phyloP scores from a whole-genome alignment of 75 land plant species.

The Ceratopteris richardii region DNA sequence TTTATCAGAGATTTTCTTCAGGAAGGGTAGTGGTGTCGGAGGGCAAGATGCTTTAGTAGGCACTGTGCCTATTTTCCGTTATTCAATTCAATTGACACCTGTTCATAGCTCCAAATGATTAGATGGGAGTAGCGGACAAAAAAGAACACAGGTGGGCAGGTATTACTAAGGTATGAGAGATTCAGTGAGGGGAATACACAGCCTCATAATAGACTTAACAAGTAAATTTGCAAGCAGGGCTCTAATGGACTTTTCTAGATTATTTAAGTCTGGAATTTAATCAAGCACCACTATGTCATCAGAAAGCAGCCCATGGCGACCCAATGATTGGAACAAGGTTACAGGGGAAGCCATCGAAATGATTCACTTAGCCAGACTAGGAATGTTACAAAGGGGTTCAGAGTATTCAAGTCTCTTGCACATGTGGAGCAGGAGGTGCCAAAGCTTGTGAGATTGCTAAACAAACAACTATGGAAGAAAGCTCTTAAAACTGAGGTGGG shows the following conservation, averaged over 20 bases:
- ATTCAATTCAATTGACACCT: slow-evolving; percentile 10
- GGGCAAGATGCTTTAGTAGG: slow-evolving; percentile 35
- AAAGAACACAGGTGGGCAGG: no score
- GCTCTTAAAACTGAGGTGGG: slow-evolving; percentile 86
- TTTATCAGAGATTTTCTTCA: slow-evolving; percentile 39
- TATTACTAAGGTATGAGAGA: not conserved
- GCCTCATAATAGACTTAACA: not conserved
- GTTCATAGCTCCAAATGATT: not conserved
- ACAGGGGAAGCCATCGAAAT: no score
- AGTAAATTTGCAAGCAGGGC: not conserved
- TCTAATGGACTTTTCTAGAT: not conserved
- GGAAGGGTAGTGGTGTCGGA: slow-evolving; percentile 36
- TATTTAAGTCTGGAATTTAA: not conserved
- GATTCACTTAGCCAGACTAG: slow-evolving; percentile 94
- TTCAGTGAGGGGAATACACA: not conserved
- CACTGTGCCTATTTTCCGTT: slow-evolving; percentile 23
- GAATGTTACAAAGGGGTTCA: no score
- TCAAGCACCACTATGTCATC: not conserved
- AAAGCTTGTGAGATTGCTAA: no score
- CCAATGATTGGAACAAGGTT: no score
- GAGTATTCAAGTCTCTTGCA: no score
- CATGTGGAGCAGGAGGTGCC: no score
- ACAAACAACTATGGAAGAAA: slow-evolving; percentile 88
- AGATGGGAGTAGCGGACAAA: not conserved
- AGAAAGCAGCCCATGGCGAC: not conserved